Evolutionary conservation across 2,329 filamentous ascomycete genomes (phyloP), one percentile per base, ranked within the genome.

Genomic region (Aspergillus hiratsukae): DNA sequence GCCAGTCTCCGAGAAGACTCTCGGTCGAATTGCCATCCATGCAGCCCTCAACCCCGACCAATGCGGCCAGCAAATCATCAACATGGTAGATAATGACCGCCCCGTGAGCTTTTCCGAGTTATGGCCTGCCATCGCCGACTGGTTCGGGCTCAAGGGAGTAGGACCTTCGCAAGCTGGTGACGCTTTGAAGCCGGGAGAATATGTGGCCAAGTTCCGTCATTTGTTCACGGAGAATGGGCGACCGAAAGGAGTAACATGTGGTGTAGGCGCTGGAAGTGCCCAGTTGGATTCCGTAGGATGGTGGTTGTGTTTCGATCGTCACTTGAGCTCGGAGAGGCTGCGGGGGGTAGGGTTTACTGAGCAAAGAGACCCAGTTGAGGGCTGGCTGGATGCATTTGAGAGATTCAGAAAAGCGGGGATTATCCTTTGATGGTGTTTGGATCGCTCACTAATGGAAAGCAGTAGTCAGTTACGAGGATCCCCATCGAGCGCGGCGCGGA

Each of bases 251-350:
- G 25, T 62, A 3, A 58, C 46, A 2, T 63, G 64, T 2, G 76
- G 75, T 0, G 75, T 78, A 3, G 72, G 74, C 0, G 67, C 62
- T 6, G 76, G 76, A 0, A 65, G 66, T 23, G 58, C 66, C 54
- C 70, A 80, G 61, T 58, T 80, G 46, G 72, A 80, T 61, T 69
- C 74, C 57, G 68, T 80, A n/a, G 74, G 78, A 27, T 74, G 72
- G 65, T 75, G 78, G 77, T 65, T 81, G 51, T 75, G 72, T 5
- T 80, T 81, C 58, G 78, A 81, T 58, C 70, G 78, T 25, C 76
- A 80, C 51, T 64, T 81, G 61, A 78, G 76, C 53, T 63, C 78
- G 49, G 67, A 73, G 25, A 75, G 69, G 29, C 64, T 80, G 11
- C 69, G 73, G 21, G 65, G 64, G 7, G 64, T 71, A 3, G 76